Percentiles rank a stretch among this genome's conserved stretches.
These are phyloP conservation scores for Mycena maculata DNA, from an alignment of 768 basidiomycete genomes.

Conservation along the genomic window DNA sequence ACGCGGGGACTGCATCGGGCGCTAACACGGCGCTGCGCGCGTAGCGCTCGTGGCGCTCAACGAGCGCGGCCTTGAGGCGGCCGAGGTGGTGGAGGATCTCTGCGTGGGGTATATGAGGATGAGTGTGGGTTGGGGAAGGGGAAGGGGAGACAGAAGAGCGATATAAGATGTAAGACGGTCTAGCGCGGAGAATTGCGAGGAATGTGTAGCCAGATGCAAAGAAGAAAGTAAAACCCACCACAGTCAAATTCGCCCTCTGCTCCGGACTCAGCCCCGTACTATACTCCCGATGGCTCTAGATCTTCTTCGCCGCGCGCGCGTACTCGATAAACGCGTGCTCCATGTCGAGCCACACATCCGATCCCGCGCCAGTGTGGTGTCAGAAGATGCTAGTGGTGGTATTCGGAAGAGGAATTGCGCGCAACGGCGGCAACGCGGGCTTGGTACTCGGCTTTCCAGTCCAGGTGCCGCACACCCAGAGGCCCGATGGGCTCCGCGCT, in stretches of 20 bases:
- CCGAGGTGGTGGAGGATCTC: constrained; percentile 76
- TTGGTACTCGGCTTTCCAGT: too few species aligned
- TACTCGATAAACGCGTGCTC: too few species aligned
- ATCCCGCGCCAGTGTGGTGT: too few species aligned
- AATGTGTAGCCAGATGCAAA: too few species aligned
- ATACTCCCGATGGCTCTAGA: constrained; percentile 81
- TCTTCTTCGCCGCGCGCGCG: constrained; percentile 81
- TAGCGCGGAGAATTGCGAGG: too few species aligned
- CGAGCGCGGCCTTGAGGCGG: constrained; percentile 71
- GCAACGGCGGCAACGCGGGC: background rate
- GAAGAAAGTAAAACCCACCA: constrained; percentile 51
- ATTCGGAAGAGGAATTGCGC: background rate
- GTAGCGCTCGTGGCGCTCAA: constrained; percentile 65
- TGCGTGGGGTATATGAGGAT: too few species aligned
- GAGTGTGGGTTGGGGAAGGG: too few species aligned
- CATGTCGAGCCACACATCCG: constrained; percentile 75
- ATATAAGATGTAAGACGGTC: too few species aligned
- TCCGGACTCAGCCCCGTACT: constrained; percentile 55
- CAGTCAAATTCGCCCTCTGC: constrained; percentile 74
- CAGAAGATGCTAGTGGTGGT: too few species aligned
- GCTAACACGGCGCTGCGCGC: background rate
- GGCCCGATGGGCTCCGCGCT: too few species aligned
- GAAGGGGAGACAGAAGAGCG: too few species aligned
- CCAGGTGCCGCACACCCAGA: background rate
- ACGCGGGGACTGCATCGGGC: constrained; percentile 13